Evolutionary conservation across 805 yeast genomes (phyloP).

Genomic region (Teunomyces funiuensis): DNA sequence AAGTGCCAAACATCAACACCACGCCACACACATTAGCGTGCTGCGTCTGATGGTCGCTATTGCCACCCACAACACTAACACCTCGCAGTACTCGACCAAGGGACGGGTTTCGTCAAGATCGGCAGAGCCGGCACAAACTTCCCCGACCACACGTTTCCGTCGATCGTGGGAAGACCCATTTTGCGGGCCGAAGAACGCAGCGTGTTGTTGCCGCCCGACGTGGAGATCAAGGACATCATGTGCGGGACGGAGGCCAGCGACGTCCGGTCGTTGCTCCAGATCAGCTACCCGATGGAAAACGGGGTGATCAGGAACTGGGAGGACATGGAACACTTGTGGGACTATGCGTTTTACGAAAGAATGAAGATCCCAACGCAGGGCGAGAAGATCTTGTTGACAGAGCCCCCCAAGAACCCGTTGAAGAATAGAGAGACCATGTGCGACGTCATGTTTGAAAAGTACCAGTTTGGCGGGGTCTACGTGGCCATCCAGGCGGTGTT

Average conservation of each 20-base stretch:
- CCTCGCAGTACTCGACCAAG: slow-evolving; percentile 85
- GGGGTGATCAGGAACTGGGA: slow-evolving; percentile 98
- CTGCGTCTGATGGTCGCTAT: background rate
- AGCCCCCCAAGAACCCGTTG: slow-evolving; percentile 97
- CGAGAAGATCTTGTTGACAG: slow-evolving; percentile 83
- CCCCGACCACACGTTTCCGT: slow-evolving; percentile 96
- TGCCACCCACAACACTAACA: slow-evolving; percentile 12
- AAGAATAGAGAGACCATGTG: slow-evolving; percentile 90
- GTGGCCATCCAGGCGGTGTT: slow-evolving; percentile 98
- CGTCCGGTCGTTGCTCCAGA: slow-evolving; percentile 84
- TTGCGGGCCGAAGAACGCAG: slow-evolving; percentile 93
- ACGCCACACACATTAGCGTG: background rate
- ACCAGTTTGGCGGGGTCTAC: slow-evolving; percentile 87
- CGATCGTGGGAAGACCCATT: slow-evolving; percentile 96
- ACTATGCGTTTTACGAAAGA: slow-evolving; percentile 90
- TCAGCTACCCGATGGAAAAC: slow-evolving; percentile 98
- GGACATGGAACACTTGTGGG: slow-evolving; percentile 98
- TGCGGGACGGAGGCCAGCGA: slow-evolving; percentile 95
- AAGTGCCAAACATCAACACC: background rate
- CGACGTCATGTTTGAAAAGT: slow-evolving; percentile 88
- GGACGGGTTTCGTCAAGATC: slow-evolving; percentile 96
- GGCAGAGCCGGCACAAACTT: slow-evolving; percentile 97
- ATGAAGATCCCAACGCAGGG: slow-evolving; percentile 77
- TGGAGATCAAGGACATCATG: slow-evolving; percentile 93
- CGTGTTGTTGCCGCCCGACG: slow-evolving; percentile 48